Evolutionary conservation across 345 rosid genomes (phyloP), one percentile per base, ranked within the genome.

Genomic region (Hibiscus mutabilis): DNA sequence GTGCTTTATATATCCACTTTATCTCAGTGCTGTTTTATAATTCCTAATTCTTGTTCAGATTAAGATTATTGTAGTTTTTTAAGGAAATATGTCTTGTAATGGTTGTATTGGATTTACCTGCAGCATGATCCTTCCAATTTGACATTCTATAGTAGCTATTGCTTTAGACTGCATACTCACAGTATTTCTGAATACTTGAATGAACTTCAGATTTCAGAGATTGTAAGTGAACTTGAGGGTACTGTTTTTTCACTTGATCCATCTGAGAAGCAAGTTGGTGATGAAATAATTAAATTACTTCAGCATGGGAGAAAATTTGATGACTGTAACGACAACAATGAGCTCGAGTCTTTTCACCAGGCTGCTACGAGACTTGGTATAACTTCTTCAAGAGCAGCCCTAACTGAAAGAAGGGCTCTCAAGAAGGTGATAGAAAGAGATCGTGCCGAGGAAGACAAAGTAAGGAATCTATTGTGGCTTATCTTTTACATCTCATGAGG

Each of bases 381-480:
- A 70, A 86, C 89, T 68, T 96, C 99, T 60, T 86, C 98, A 18
- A 86, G 93, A 83, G 86, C 88, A 72, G 96, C 99, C 79, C 89
- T 96, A n/a, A 86, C 90, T 0, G 99, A 96, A 85, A 82, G 99
- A 87, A 81, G 99, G 67, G 94, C 96, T 70, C 84, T 96, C 52
- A 96, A 89, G 84, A 96, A 96, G 75, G 96, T 96, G 52, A 77
- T 96, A 57, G 98, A 96, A 55, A 87, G 85, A 81, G 99, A 98
- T 79, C 91, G 96, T 11, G 82, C 78, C 2, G 99, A 96, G 84
- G 99, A 96, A 81, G 99, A 96, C 84, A 96, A 96, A 88, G 96
- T 15, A 96, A 96, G 75, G 99, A 96, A 73, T 91, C 98, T 6
- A 96, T 96, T 25, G 98, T 96, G 58, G 98, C 96, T 27, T 96